These are phyloP conservation scores for Aspergillus brasiliensis DNA, from an alignment of 2,329 filamentous ascomycete species.

Conservation along the genomic window DNA sequence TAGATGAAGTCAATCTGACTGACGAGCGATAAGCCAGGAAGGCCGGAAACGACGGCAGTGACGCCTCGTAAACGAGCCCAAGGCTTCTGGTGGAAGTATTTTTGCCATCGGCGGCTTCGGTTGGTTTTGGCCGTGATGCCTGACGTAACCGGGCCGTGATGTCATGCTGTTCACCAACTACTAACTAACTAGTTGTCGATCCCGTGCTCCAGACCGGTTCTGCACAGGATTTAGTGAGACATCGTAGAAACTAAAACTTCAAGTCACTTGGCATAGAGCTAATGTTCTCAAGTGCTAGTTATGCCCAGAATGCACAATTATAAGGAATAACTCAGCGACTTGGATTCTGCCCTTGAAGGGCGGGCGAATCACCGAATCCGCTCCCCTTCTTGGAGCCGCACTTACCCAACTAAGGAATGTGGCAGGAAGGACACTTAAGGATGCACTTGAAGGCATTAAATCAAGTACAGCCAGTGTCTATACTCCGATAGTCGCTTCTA, in stretches of 20 bases:
- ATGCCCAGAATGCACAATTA: no score
- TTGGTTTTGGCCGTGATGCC: background rate
- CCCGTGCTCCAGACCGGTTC: background rate
- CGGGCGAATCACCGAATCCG: background rate
- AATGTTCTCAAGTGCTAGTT: background rate
- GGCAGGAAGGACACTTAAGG: no score
- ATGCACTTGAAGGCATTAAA: no score
- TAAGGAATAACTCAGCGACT: no score
- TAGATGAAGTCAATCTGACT: background rate
- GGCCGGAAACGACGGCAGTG: slow-evolving; percentile 5
- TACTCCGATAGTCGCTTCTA: no score
- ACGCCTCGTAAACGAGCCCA: background rate
- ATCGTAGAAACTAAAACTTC: no score
- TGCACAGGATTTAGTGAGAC: background rate
- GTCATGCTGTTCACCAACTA: slow-evolving; percentile 6
- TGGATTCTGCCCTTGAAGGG: no score
- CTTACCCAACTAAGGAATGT: no score
- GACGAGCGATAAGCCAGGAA: background rate
- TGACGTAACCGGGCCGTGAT: slow-evolving; percentile 17
- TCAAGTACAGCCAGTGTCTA: no score
- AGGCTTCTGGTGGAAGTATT: background rate
- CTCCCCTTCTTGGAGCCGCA: no score
- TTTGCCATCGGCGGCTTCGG: slow-evolving; percentile 1
- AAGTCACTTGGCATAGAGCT: background rate
- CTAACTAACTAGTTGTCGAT: background rate